Evolutionary conservation across 1,284 basidiomycete species (phyloP).

Genomic region (Uromyces viciae-fabae): DNA sequence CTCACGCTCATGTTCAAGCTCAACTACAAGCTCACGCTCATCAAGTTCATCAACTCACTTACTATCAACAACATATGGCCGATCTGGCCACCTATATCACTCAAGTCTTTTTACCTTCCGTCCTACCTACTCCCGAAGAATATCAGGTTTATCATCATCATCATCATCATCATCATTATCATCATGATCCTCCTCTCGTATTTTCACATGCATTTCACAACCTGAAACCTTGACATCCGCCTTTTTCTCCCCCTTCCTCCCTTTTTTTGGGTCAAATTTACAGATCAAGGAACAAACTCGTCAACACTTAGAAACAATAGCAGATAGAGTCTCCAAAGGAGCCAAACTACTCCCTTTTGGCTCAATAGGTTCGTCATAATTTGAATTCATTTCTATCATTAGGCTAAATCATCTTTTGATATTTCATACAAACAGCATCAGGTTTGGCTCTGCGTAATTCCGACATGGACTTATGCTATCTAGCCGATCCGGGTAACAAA

Average conservation of each 20-base stretch:
- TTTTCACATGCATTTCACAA: neutral
- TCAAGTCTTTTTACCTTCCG: slow-evolving; percentile 68
- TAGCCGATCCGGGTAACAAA: slow-evolving; percentile 66
- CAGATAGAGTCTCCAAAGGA: slow-evolving; percentile 86
- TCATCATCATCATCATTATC: neutral
- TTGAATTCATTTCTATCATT: neutral
- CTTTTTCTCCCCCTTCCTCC: neutral
- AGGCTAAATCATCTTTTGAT: slow-evolving; percentile 83
- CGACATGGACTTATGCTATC: slow-evolving; percentile 98
- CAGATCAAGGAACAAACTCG: slow-evolving; percentile 86
- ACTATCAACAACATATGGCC: slow-evolving; percentile 42
- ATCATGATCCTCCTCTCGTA: neutral
- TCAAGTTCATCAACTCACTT: slow-evolving; percentile 40
- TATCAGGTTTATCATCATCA: slow-evolving; percentile 60
- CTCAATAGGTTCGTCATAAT: slow-evolving; percentile 57
- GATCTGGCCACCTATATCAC: slow-evolving; percentile 45
- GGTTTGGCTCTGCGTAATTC: slow-evolving; percentile 41
- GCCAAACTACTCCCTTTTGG: slow-evolving; percentile 89
- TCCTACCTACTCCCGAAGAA: slow-evolving; percentile 81
- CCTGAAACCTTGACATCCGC: neutral
- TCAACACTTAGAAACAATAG: slow-evolving; percentile 86
- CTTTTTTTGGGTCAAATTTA: neutral
- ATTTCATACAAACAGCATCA: slow-evolving; percentile 52
- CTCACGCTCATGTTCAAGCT: slow-evolving; percentile 28
- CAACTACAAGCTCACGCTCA: slow-evolving; percentile 9